phyloP scores from a whole-genome alignment of 345 rosid genomes.

The Laguncularia racemosa region DNA sequence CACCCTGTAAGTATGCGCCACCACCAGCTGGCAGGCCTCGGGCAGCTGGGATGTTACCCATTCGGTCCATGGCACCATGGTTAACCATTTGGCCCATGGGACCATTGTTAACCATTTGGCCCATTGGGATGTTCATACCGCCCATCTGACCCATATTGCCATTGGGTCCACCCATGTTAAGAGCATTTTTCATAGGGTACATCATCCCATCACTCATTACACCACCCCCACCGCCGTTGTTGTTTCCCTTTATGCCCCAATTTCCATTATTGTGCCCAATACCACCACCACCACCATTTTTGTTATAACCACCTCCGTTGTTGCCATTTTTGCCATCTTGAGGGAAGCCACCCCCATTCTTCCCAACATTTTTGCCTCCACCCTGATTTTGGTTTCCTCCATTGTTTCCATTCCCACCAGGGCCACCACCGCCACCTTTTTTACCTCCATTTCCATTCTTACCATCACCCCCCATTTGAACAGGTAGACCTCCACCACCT shows the following conservation, averaged over 20 bases:
- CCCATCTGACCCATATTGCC: conserved; percentile 12
- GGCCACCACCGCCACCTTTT: conserved; percentile 18
- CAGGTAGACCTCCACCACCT: conserved; percentile 14
- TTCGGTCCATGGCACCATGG: conserved; percentile 32
- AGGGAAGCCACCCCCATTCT: conserved; percentile 23
- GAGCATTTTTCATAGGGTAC: neutral
- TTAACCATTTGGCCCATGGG: conserved; percentile 36
- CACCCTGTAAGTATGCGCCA: conserved; percentile 59
- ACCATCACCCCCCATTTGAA: conserved; percentile 12
- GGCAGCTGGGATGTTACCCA: conserved; percentile 52
- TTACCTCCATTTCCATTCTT: conserved; percentile 37
- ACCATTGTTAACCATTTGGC: conserved; percentile 25
- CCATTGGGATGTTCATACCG: conserved; percentile 18
- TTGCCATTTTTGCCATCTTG: conserved; percentile 26
- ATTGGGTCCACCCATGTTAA: conserved; percentile 30
- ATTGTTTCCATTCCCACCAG: conserved; percentile 28
- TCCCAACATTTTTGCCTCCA: conserved; percentile 33
- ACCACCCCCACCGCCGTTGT: conserved; percentile 1
- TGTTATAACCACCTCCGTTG: conserved; percentile 37
- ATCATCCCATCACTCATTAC: neutral
- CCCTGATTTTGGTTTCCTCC: conserved; percentile 38
- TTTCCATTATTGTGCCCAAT: conserved; percentile 17
- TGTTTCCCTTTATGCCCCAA: conserved; percentile 6
- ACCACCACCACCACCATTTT: conserved; percentile 29
- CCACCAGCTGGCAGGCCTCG: conserved; percentile 75